Evolutionary conservation across 2,329 filamentous ascomycete species (phyloP), one percentile per base, ranked within the genome.

Genomic region (Calycina herbarum): DNA sequence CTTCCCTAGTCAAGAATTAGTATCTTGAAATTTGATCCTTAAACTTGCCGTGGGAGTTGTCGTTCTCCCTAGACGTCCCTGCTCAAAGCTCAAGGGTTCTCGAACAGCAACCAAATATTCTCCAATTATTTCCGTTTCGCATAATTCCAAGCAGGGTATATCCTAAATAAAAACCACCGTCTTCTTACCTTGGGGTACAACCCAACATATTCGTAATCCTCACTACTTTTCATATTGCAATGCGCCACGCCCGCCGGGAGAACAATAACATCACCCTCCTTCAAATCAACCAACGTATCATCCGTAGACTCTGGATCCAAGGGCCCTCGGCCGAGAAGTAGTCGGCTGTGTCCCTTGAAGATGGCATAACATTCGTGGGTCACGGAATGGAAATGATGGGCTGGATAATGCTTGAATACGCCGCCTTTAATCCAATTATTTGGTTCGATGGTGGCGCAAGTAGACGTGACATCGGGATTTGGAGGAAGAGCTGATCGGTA

Each of bases 341-440:
- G 61, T 40, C 65, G 67, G 40, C 73, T 75, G 24, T 68, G 69
- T 17, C 74, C 76, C 51, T 67, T 72, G 57, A 75, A 72, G 10
- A 75, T 68, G 24, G 76, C 76, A 65, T 78, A 78, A 65, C 76
- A 78, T 68, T 78, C 76, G 68, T 78, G 76, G 2, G 76, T 76
- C 27, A 78, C 77, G 29, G 74, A 74, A 68, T 78, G 77, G 64
- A 77, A 78, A 48, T 71, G 69, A 63, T 71, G 69, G 15, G 66
- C 63, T 10, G 61, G 27, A 38, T 67, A 67, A 58, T 71, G 69
- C 29, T 69, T 71, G 64, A 72, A 72, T 8, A 72, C 66, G 20
- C 70, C 67, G 5, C 67, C 69, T 63, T 77, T 77, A 56, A 75
- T 68, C 76, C 77, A 78, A 27, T 71, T 68, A 64, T 78, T 74